Conservation (phyloP, 306 rosid genomes). For the Pyrus bretschneideri region DNA sequence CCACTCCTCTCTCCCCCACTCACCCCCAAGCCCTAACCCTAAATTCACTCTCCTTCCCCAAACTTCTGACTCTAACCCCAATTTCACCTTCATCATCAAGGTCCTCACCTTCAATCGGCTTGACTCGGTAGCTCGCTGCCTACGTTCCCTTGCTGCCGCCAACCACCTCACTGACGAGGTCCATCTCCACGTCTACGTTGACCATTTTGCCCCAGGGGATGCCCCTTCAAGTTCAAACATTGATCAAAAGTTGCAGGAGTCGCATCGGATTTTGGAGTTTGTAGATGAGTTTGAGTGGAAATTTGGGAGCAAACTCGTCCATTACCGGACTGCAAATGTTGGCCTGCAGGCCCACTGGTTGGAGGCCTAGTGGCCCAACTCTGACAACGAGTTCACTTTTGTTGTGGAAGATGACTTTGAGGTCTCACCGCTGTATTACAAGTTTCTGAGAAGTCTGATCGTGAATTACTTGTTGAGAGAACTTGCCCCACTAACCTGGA, state of each 20-base stretch:
- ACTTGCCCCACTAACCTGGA: too few species aligned
- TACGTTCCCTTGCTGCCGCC: too few species aligned
- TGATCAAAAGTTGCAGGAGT: constrained; percentile 38
- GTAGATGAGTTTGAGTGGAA: constrained; percentile 66
- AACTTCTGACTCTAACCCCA: constrained; percentile 6
- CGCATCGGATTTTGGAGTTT: constrained; percentile 56
- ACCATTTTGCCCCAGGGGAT: constrained; percentile 38
- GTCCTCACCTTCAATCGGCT: constrained; percentile 75
- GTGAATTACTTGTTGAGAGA: constrained; percentile 43
- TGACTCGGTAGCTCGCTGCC: constrained; percentile 27
- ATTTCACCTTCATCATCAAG: constrained; percentile 57
- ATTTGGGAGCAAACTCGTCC: constrained; percentile 73
- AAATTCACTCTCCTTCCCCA: constrained; percentile 27
- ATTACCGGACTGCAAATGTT: constrained; percentile 64
- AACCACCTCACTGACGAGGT: too few species aligned
- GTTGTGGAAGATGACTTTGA: constrained; percentile 92
- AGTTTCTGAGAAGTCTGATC: constrained; percentile 60
- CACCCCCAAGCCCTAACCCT: constrained; percentile 27
- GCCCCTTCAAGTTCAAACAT: constrained; percentile 3
- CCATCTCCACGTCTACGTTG: constrained; percentile 25
- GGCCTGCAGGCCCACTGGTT: constrained; percentile 98
- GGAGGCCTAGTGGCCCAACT: constrained; percentile 96
- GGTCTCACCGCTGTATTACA: constrained; percentile 73
- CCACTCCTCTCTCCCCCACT: constrained; percentile 12
- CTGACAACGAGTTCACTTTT: constrained; percentile 71